Percentiles rank a stretch among this genome's conserved stretches.
Evolutionary conservation across 768 basidiomycete species (phyloP).

Genomic region (Tulasnella sp.): DNA sequence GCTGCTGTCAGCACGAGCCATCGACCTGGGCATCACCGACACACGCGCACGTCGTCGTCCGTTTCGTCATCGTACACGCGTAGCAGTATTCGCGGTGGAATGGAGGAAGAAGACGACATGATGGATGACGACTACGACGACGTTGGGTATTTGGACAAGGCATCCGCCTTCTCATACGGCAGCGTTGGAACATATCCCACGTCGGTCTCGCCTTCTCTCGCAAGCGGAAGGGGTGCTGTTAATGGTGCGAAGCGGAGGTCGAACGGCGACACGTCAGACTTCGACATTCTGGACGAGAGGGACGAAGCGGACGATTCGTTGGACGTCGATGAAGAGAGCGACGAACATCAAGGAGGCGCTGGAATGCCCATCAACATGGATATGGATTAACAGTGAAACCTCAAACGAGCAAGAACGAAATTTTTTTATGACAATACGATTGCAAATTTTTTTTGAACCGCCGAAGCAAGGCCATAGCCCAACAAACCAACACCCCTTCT

Average conservation of each 20-base stretch:
- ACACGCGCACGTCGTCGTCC: constrained; percentile 24
- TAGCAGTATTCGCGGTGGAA: constrained; percentile 26
- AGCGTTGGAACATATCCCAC: constrained; percentile 4
- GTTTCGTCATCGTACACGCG: constrained; percentile 21
- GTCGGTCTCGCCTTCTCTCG: neutral
- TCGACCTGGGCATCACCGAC: neutral
- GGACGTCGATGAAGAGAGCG: constrained; percentile 23
- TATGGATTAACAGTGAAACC: constrained; percentile 11
- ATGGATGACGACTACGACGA: constrained; percentile 29
- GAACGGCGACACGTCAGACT: constrained; percentile 16
- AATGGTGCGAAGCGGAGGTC: neutral
- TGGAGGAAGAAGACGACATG: constrained; percentile 28
- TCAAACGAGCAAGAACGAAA: neutral
- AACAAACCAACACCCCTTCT: neutral
- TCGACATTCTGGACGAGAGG: constrained; percentile 15
- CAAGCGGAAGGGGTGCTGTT: neutral
- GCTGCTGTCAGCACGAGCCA: neutral
- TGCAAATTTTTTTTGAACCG: neutral
- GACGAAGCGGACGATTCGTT: constrained; percentile 26
- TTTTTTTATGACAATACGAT: neutral
- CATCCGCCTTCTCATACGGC: neutral
- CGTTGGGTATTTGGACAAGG: constrained; percentile 22
- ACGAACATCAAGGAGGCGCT: constrained; percentile 22
- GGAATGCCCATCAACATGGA: constrained; percentile 30
- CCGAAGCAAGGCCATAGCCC: neutral